Evolutionary conservation across 1,284 basidiomycete species (phyloP).

Genomic region (Sutorius eximius): DNA sequence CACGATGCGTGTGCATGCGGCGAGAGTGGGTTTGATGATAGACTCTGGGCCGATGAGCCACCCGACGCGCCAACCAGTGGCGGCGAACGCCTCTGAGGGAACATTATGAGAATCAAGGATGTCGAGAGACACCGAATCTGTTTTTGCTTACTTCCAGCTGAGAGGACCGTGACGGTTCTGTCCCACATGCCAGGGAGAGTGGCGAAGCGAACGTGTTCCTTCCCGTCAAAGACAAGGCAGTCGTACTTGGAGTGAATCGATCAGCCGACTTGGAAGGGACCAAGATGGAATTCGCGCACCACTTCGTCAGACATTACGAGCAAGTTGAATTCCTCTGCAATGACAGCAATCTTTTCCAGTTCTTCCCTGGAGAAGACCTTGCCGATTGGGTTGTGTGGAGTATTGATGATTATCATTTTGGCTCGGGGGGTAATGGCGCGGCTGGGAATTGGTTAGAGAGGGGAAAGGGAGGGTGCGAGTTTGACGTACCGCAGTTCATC

Average conservation of each 20-base stretch:
- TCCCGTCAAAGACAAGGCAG: conserved; percentile 85
- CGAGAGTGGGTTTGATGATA: conserved; percentile 85
- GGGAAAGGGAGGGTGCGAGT: neutral
- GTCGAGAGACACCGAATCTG: neutral
- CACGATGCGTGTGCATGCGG: conserved; percentile 91
- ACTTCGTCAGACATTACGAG: conserved; percentile 97
- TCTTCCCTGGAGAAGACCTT: conserved; percentile 91
- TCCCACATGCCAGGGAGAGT: conserved; percentile 98
- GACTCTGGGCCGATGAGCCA: conserved; percentile 90
- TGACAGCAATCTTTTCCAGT: conserved; percentile 78
- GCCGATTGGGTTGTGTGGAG: conserved; percentile 94
- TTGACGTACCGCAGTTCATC: conserved; percentile 73
- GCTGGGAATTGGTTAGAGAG: conserved; percentile 37
- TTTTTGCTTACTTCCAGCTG: conserved; percentile 68
- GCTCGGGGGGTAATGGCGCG: conserved; percentile 82
- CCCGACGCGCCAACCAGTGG: conserved; percentile 97
- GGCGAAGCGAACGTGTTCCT: conserved; percentile 90
- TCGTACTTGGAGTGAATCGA: conserved; percentile 68
- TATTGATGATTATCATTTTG: conserved; percentile 93
- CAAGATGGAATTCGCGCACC: conserved; percentile 50
- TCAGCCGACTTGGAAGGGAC: conserved; percentile 1
- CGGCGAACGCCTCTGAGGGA: conserved; percentile 85
- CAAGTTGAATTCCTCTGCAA: conserved; percentile 92
- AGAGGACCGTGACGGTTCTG: conserved; percentile 81
- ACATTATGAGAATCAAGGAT: neutral